phyloP scores from a whole-genome alignment of 1,284 basidiomycete genomes.

The Malassezia nana region DNA sequence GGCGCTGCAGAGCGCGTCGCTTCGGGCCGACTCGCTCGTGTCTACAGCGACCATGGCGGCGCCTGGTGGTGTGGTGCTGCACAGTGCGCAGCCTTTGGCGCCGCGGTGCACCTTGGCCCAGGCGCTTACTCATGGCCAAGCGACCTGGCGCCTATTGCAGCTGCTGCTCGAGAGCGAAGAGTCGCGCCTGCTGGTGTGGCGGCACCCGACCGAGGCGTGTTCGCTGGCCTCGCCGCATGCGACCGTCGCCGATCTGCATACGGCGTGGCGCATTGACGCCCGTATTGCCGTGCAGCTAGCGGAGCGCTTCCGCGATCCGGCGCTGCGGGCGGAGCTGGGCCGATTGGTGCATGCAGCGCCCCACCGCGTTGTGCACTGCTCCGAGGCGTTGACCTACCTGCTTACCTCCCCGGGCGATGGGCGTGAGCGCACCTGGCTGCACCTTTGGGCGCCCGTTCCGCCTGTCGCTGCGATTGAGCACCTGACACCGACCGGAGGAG shows the following conservation, averaged over 20 bases:
- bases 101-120: constrained; percentile 27
- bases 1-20: constrained; percentile 63
- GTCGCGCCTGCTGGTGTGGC: constrained; percentile 75
- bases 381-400: constrained; percentile 70
- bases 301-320: constrained; percentile 69
- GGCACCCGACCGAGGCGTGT: constrained; percentile 68
- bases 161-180: constrained; percentile 85
- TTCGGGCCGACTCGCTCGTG: constrained; percentile 52
- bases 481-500: constrained; percentile 47
- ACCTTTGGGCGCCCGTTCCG: constrained; percentile 78
- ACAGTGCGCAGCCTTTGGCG: constrained; percentile 18
- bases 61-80: background rate
- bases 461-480: constrained; percentile 55
- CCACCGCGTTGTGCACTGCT: constrained; percentile 60
- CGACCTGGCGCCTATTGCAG: constrained; percentile 52
- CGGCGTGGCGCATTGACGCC: constrained; percentile 72
- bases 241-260: constrained; percentile 3
- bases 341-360: constrained; percentile 67
- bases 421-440: constrained; percentile 57
- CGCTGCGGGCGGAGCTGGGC: constrained; percentile 61
- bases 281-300: constrained; percentile 70
- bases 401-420: constrained; percentile 51
- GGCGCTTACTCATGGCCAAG: constrained; percentile 18
- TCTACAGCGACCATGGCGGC: constrained; percentile 25
- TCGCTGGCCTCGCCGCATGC: constrained; percentile 48